These are phyloP conservation scores for Solanum sitiens DNA, from an alignment of 257 asterid species.

Conservation along the genomic window DNA sequence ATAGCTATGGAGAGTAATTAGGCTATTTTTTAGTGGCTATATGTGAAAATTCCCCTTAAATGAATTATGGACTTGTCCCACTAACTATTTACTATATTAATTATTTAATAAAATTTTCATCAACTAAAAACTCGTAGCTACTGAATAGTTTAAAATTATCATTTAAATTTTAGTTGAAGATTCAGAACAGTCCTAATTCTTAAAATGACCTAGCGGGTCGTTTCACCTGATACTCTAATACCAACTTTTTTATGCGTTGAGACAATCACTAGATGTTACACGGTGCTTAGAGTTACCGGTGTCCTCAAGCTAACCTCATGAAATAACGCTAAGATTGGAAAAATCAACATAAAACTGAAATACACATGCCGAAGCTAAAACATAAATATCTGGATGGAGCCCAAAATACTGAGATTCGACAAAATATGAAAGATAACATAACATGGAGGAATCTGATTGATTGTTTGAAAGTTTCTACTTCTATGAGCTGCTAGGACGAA, in stretches of 20 bases:
- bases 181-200: too few species aligned
- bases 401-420: neutral
- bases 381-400: neutral
- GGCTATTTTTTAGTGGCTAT: too few species aligned
- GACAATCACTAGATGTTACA: neutral
- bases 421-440: neutral
- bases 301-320: neutral
- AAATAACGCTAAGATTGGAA: neutral
- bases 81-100: too few species aligned
- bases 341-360: neutral
- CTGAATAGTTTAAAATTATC: too few species aligned
- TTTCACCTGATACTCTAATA: too few species aligned
- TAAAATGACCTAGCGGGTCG: too few species aligned
- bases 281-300: neutral
- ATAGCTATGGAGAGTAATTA: too few species aligned
- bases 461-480: neutral
- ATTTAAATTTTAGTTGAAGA: too few species aligned
- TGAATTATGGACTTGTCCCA: too few species aligned
- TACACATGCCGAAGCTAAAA: neutral
- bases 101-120: too few species aligned
- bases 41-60: too few species aligned
- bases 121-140: too few species aligned
- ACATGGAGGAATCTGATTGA: neutral
- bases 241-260: neutral
- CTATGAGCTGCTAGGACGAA: neutral